Evolutionary conservation across 768 basidiomycete genomes (phyloP).

Genomic region (Agaricus sinodeliciosus): DNA sequence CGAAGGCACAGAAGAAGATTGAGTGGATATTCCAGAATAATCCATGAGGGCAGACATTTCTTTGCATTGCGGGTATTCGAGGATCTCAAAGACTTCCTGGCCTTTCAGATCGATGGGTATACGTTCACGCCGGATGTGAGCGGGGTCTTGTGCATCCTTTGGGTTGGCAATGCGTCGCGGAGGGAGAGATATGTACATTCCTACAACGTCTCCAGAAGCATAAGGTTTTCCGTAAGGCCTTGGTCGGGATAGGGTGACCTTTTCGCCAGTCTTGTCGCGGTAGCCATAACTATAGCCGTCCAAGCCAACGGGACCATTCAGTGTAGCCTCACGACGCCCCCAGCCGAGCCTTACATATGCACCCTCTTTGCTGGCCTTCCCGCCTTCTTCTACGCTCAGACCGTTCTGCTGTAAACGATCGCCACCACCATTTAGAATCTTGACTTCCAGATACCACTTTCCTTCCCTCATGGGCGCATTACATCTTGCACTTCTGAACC

Average conservation of each 20-base stretch:
- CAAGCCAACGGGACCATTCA: conserved; percentile 88
- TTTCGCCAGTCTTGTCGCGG: conserved; percentile 90
- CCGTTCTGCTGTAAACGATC: conserved; percentile 26
- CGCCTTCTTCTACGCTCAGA: neutral
- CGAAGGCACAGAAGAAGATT: conserved; percentile 50
- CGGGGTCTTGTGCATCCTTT: conserved; percentile 72
- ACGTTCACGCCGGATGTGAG: conserved; percentile 80
- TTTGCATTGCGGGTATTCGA: conserved; percentile 83
- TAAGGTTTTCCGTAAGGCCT: conserved; percentile 72
- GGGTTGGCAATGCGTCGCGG: conserved; percentile 48
- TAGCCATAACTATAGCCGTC: conserved; percentile 93
- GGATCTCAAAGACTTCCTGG: conserved; percentile 93
- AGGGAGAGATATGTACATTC: conserved; percentile 90
- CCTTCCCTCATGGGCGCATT: conserved; percentile 89
- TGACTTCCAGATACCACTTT: conserved; percentile 91
- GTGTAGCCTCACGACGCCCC: conserved; percentile 86
- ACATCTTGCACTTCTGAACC: conserved; percentile 84
- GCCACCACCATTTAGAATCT: conserved; percentile 68
- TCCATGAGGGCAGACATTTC: conserved; percentile 93
- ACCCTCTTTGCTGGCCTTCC: conserved; percentile 48
- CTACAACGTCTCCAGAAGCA: conserved; percentile 80
- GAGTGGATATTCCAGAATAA: conserved; percentile 53
- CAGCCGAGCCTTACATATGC: conserved; percentile 83
- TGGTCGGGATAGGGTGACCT: conserved; percentile 77
- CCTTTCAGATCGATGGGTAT: conserved; percentile 93